These are phyloP conservation scores for Chenopodium suecicum DNA, from an alignment of 148 eudicot genomes.

Conservation along the genomic window DNA sequence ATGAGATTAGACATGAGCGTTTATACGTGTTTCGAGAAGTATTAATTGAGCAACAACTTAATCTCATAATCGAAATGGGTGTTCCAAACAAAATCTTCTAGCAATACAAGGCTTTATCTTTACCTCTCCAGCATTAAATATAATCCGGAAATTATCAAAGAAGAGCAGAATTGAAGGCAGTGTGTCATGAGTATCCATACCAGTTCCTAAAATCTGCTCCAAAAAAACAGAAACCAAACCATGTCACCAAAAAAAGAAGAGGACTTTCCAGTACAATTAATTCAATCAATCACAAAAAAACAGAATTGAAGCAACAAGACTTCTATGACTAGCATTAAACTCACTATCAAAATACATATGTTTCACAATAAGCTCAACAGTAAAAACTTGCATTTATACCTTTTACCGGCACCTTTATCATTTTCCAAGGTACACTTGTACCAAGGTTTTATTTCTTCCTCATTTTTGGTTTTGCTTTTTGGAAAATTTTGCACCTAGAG, in stretches of 20 bases:
- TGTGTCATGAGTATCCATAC: conserved; percentile 89
- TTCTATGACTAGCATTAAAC: no score
- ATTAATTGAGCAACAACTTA: neutral
- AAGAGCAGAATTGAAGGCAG: conserved; percentile 73
- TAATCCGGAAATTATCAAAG: conserved; percentile 72
- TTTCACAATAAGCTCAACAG: no score
- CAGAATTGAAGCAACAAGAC: neutral
- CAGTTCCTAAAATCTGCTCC: conserved; percentile 72
- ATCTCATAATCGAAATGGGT: neutral
- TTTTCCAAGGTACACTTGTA: no score
- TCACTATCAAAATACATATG: no score
- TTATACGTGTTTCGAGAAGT: neutral
- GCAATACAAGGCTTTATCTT: neutral
- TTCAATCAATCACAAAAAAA: no score
- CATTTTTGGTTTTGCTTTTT: no score
- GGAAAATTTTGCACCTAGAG: no score
- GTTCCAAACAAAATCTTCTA: neutral
- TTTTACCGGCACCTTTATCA: no score
- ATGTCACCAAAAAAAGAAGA: neutral
- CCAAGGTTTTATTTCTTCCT: no score
- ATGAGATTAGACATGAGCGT: conserved; percentile 8
- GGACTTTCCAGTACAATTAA: neutral
- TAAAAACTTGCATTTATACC: no score
- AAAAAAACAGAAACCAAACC: conserved; percentile 5
- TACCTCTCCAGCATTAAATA: conserved; percentile 90